Evolutionary conservation across 1,139 yeast genomes (phyloP), one percentile per base, ranked within the genome.

Genomic region (Pichia sp.): DNA sequence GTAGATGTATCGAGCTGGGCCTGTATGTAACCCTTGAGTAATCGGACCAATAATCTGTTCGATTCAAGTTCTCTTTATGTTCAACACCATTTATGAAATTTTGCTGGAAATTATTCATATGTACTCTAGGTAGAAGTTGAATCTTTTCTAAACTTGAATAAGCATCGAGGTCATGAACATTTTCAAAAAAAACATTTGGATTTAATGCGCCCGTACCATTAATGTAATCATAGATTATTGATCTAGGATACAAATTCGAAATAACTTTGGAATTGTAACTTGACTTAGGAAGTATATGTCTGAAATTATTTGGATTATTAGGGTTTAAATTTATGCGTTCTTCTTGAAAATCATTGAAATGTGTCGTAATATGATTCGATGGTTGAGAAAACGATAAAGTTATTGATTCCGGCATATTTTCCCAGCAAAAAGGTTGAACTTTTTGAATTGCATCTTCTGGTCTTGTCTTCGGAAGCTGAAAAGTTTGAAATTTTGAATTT

Each of bases 281-380:
- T 5, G 50, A 28, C 33, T 48, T 48, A 8, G 44, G 40, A 4
- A 38, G 8, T 3, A 48, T 45, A n/a, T 48, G 50, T 4, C 29
- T 37, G 3, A 41, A 39, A n/a, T 37, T 36, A 27, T 41, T 33
- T 4, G 8, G 4, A 7, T 32, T 43, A 16, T 33, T 39, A 3
- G 50, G 44, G 9, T 45, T 55, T 44, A 77, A 77, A n/a, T 81
- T 79, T 46, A 81, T 71, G 53, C 77, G 79, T 10, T 77, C 67
- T 50, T 85, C 94, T 60, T 87, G 95, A 16, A 77, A 65, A 57
- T 92, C 88, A 67, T 80, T 86, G 56, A 86, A 80, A 55, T 86
- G 96, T 0, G 96, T 76, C 4, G 75, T 63, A 10, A 85, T 62
- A 60, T 85, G 92, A 55, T 85, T 86, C 0, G 96, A 74, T 36